A percentile compares a stretch with the other conserved stretches of the same genome.
Conservation (phyloP, 2,329 filamentous ascomycete genomes). For the Catunica adiposa region DNA sequence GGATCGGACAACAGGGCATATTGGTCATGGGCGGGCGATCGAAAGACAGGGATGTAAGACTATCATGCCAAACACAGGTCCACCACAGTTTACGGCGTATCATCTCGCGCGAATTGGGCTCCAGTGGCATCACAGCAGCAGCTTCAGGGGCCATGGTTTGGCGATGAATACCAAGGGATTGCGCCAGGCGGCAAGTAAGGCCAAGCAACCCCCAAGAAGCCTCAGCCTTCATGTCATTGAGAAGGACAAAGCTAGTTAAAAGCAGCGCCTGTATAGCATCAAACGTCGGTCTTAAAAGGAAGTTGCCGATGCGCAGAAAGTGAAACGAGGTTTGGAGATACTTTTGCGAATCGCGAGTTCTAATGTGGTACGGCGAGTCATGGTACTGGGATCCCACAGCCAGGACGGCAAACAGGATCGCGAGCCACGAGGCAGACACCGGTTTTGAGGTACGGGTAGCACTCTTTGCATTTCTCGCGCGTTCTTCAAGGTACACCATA, state of each 20-base stretch:
- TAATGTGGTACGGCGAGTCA: slow-evolving; percentile 45
- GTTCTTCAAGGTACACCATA: slow-evolving; percentile 48
- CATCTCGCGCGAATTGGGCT: slow-evolving; percentile 35
- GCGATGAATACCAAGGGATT: slow-evolving; percentile 45
- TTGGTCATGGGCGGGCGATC: slow-evolving; percentile 49
- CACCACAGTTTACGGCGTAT: slow-evolving; percentile 43
- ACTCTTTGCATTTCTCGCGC: slow-evolving; percentile 37
- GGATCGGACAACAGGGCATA: slow-evolving; percentile 38
- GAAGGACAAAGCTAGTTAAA: slow-evolving; percentile 44
- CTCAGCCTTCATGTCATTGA: slow-evolving; percentile 55
- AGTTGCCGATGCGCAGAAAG: slow-evolving; percentile 46
- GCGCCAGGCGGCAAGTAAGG: slow-evolving; percentile 46
- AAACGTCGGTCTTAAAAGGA: slow-evolving; percentile 45
- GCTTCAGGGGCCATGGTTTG: slow-evolving; percentile 27
- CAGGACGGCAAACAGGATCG: slow-evolving; percentile 47
- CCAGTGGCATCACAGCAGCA: slow-evolving; percentile 27
- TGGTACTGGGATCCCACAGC: slow-evolving; percentile 51
- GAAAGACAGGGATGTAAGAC: slow-evolving; percentile 47
- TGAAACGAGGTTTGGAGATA: slow-evolving; percentile 50
- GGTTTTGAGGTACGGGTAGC: slow-evolving; percentile 30
- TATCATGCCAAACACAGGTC: slow-evolving; percentile 53
- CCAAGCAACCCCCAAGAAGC: slow-evolving; percentile 50
- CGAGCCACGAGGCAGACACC: slow-evolving; percentile 48
- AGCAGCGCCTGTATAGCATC: slow-evolving; percentile 50
- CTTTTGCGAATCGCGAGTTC: slow-evolving; percentile 41